Evolutionary conservation across 73 alveolate genomes (phyloP), one percentile per base, ranked within the genome.

Genomic region (Paramecium bursaria): DNA sequence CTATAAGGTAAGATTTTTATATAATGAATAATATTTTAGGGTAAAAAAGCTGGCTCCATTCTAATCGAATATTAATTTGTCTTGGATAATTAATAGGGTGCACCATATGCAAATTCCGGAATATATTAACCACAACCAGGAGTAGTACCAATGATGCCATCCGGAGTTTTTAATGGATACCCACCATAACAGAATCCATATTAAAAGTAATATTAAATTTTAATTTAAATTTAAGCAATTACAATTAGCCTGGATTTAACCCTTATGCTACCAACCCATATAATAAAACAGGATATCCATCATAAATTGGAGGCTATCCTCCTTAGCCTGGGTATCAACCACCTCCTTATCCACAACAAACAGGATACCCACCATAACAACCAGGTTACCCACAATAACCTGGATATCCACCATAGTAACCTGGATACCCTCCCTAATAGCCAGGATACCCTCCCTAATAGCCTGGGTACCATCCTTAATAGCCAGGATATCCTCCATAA

Each of bases 281-380:
- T 44, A n/a, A n/a, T n/a, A n/a, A n/a, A 13, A 11, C 51, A 11
- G 51, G 51, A 44, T 44, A 44, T 44, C 51, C 51, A 44, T 13
- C 51, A 44, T 13, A 44, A 44, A 44, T 44, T 44, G 51, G 51
- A 44, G 13, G n/a, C 11, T 44, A 44, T 44, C 51, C 11, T 11
- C 51, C 51, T 44, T 44, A 44, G n/a, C 87, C 87, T 6, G 87
- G 76, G 5, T 9, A 13, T 29, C 73, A 7, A 10, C 52, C 87
- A 14, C 79, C 87, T 47, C 22, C 5, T 39, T 39, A 39, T 39
- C 49, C 49, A 7, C 11, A 39, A 39, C 14, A 11, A 39, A 39
- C 49, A 39, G 49, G 49, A 39, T 7, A 5, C 49, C 11, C 5
- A 0, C 22, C 4, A 11, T 25, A 25, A 46, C 82, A 57, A 17